A percentile compares a stretch with the other conserved stretches of the same genome.
Conservation (phyloP, 306 rosid species). For the Alnus glutinosa region DNA sequence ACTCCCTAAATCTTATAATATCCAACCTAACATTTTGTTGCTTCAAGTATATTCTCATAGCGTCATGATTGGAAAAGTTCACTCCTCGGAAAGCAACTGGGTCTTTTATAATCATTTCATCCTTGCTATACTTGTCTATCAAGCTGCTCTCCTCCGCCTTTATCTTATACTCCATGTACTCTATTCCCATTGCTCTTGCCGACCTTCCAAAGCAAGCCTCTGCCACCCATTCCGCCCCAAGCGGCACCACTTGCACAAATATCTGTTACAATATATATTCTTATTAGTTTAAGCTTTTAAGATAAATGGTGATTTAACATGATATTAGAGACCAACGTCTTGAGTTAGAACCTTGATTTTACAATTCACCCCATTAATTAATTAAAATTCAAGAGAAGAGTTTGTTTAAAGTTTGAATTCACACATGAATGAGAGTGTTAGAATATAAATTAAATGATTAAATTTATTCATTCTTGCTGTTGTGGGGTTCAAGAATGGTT, state of each 20-base stretch:
- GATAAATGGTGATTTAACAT: too few species aligned
- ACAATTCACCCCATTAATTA: too few species aligned
- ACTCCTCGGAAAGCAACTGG: conserved; percentile 22
- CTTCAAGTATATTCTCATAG: conserved; percentile 37
- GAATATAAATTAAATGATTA: too few species aligned
- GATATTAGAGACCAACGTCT: too few species aligned
- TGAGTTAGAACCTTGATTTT: too few species aligned
- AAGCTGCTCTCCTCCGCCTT: conserved; percentile 46
- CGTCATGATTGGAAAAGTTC: conserved; percentile 11
- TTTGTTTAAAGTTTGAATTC: too few species aligned
- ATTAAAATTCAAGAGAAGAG: too few species aligned
- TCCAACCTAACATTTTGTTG: conserved; percentile 43
- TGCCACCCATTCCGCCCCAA: conserved; percentile 37
- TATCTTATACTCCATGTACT: conserved; percentile 44
- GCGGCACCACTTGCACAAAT: conserved; percentile 49
- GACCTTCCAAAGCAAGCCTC: conserved; percentile 24
- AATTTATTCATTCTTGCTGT: too few species aligned
- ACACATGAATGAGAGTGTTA: too few species aligned
- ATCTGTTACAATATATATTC: too few species aligned
- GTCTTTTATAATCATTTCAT: conserved; percentile 24
- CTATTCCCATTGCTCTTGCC: conserved; percentile 26
- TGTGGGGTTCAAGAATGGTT: too few species aligned
- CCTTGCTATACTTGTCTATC: conserved; percentile 30
- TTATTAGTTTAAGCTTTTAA: too few species aligned
- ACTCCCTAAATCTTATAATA: conserved; percentile 31